Evolutionary conservation across 192 early-diverging fungal genomes (phyloP).

Genomic region (Phlyctochytrium arcticum): DNA sequence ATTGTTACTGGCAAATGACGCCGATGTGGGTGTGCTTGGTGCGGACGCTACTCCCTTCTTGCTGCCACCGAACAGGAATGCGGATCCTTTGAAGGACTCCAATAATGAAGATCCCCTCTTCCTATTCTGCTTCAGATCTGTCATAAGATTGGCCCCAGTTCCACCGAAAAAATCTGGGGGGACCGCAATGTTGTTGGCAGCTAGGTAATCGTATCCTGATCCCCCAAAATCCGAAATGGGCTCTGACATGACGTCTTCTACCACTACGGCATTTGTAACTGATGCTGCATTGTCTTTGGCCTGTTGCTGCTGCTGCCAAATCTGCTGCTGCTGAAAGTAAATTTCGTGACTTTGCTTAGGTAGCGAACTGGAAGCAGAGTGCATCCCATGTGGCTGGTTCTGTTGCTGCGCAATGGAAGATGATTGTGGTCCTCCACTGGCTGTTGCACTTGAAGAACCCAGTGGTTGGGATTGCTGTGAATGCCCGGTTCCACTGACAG

Average conservation of each 20-base stretch:
- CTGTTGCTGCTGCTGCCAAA: too few species aligned
- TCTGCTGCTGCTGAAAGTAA: too few species aligned
- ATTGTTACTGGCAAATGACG: too few species aligned
- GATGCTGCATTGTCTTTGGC: background rate
- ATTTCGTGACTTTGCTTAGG: too few species aligned
- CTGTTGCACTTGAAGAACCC: too few species aligned
- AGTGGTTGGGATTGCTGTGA: too few species aligned
- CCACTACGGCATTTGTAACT: background rate
- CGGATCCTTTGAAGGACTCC: background rate
- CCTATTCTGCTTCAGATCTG: background rate
- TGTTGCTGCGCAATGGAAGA: too few species aligned
- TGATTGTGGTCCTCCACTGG: too few species aligned
- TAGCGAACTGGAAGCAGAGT: too few species aligned
- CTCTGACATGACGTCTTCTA: background rate
- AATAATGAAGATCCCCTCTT: background rate
- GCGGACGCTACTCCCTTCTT: background rate
- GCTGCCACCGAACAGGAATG: background rate
- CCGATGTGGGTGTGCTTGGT: too few species aligned
- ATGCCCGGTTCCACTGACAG: too few species aligned
- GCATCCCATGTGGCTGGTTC: too few species aligned
- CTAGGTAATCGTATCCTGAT: conserved; percentile 1
- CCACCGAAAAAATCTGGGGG: background rate
- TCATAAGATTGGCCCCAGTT: background rate
- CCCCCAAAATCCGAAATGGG: background rate
- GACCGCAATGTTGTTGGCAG: background rate